phyloP scores from a whole-genome alignment of 202 grass and related monocot species.

The Carex arenaria region DNA sequence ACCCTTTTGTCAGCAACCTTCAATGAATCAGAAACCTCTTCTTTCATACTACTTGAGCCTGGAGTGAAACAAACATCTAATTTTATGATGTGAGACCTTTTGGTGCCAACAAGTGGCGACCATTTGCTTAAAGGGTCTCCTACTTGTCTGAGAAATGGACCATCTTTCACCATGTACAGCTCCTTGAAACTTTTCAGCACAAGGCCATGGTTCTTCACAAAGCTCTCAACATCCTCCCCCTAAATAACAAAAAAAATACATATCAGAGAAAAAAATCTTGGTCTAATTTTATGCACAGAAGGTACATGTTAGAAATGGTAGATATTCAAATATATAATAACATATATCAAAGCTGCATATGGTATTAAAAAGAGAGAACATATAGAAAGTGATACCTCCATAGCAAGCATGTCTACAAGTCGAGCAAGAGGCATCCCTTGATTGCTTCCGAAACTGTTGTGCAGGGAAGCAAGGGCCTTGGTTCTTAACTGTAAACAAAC shows the following conservation, averaged over 20 bases:
- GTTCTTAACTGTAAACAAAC: constrained; percentile 68
- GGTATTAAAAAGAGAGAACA: constrained; percentile 29
- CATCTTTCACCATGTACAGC: constrained; percentile 75
- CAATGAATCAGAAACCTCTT: constrained; percentile 18
- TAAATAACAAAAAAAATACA: constrained; percentile 22
- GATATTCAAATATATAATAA: constrained; percentile 1
- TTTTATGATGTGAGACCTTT: constrained; percentile 57
- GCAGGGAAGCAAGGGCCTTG: constrained; percentile 77
- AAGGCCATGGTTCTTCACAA: constrained; percentile 79
- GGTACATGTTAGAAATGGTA: neutral
- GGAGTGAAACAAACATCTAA: constrained; percentile 55
- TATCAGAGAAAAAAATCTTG: neutral
- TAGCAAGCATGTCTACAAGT: constrained; percentile 67
- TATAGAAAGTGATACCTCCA: constrained; percentile 45
- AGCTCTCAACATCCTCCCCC: constrained; percentile 61
- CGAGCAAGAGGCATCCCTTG: constrained; percentile 89
- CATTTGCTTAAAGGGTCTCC: constrained; percentile 51
- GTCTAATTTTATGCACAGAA: neutral
- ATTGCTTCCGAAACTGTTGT: constrained; percentile 65
- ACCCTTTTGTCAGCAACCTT: constrained; percentile 26
- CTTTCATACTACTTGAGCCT: constrained; percentile 28
- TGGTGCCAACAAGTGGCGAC: constrained; percentile 62
- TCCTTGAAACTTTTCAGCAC: constrained; percentile 73
- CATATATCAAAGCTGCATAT: constrained; percentile 12
- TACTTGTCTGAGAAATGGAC: constrained; percentile 64